phyloP scores from a whole-genome alignment of 202 grass and related monocot genomes.

The Eragrostis tef region DNA sequence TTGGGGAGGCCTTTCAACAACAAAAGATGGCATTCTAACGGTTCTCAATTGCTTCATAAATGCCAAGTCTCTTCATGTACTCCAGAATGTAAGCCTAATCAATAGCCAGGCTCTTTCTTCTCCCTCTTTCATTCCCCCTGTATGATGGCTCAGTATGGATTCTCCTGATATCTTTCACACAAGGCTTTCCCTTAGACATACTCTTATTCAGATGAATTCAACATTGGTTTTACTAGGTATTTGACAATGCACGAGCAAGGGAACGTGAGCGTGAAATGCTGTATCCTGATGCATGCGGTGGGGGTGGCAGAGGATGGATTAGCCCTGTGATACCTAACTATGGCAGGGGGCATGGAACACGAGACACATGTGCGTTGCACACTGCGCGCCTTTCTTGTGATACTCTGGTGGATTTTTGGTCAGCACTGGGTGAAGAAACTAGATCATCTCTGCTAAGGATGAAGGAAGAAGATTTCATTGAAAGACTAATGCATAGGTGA shows the following conservation, averaged over 20 bases:
- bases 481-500: conserved; percentile 84
- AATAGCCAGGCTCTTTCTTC: neutral
- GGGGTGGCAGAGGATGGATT: conserved; percentile 84
- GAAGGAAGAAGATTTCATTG: conserved; percentile 93
- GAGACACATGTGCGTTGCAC: conserved; percentile 89
- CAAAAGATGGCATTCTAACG: conserved; percentile 77
- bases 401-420: conserved; percentile 86
- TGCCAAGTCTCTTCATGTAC: conserved; percentile 68
- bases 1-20: conserved; percentile 83
- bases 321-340: conserved; percentile 73
- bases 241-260: conserved; percentile 80
- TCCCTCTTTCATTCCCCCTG: neutral
- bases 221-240: conserved; percentile 55
- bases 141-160: neutral
- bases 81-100: conserved; percentile 72
- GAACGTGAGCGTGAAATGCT: conserved; percentile 84
- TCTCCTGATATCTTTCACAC: neutral
- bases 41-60: conserved; percentile 80
- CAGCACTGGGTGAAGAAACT: conserved; percentile 71
- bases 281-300: conserved; percentile 90
- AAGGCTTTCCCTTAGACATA: neutral
- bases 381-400: conserved; percentile 83
- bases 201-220: neutral
- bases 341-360: conserved; percentile 69
- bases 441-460: conserved; percentile 72